Conservation (phyloP, 2,329 filamentous ascomycete genomes). For the Phialophora expanda region DNA sequence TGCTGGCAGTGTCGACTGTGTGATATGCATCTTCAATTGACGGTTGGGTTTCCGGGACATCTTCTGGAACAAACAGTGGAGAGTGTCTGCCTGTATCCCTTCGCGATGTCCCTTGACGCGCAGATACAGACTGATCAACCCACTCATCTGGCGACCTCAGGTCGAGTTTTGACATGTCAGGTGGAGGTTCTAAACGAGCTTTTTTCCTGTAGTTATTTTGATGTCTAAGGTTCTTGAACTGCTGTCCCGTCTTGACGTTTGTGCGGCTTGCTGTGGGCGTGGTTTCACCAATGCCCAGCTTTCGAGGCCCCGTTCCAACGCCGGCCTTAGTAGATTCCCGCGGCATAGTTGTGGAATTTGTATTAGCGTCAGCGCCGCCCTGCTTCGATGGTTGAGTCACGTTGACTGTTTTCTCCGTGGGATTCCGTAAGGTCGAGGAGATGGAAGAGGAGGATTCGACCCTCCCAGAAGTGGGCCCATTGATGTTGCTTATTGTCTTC, state of each 20-base stretch:
- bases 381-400: neutral
- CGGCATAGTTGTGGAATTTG: neutral
- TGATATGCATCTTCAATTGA: neutral
- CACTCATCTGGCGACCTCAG: slow-evolving; percentile 28
- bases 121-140: neutral
- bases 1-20: neutral
- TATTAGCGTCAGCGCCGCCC: neutral
- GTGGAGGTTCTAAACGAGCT: slow-evolving; percentile 26
- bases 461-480: neutral
- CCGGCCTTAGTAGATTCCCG: neutral
- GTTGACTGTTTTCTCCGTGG: neutral
- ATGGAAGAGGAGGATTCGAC: neutral
- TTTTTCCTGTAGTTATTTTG: slow-evolving; percentile 34
- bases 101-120: neutral
- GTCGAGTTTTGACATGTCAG: slow-evolving; percentile 26
- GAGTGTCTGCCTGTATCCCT: slow-evolving; percentile 10
- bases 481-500: neutral
- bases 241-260: slow-evolving; percentile 21
- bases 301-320: neutral
- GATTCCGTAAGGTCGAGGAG: neutral
- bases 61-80: slow-evolving; percentile 29
- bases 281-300: neutral
- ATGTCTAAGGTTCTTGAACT: slow-evolving; percentile 34
- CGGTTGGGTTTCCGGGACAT: neutral
- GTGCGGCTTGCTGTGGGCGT: neutral